A percentile compares a stretch with the other conserved stretches of the same genome.
Conservation (phyloP, 2,329 filamentous ascomycete species). For the Penicillium sp. region DNA sequence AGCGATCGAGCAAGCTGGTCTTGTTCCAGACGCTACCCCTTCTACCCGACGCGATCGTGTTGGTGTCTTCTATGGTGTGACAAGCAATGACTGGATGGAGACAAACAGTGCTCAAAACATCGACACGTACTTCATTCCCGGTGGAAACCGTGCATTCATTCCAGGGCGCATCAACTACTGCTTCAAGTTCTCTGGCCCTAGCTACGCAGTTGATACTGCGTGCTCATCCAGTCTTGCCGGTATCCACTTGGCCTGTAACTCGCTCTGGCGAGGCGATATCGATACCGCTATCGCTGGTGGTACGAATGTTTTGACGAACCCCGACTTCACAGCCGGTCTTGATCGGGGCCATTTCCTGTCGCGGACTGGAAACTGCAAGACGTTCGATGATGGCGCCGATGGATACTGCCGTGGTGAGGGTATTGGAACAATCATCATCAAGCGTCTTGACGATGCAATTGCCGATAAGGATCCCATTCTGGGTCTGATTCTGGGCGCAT, state of each 20-base stretch:
- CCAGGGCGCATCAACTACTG: slow-evolving; percentile 72
- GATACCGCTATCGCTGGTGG: slow-evolving; percentile 80
- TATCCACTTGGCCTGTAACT: slow-evolving; percentile 70
- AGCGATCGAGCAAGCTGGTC: slow-evolving; percentile 73
- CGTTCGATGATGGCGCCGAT: no score
- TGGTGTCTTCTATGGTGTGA: slow-evolving; percentile 72
- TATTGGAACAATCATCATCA: no score
- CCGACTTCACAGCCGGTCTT: slow-evolving; percentile 74
- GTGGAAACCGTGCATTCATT: slow-evolving; percentile 62
- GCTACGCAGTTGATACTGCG: slow-evolving; percentile 71
- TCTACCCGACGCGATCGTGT: slow-evolving; percentile 40
- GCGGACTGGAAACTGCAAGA: slow-evolving; percentile 32
- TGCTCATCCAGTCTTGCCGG: slow-evolving; percentile 66
- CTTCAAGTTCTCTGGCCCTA: slow-evolving; percentile 74
- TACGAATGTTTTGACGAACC: slow-evolving; percentile 72
- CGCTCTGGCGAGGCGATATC: slow-evolving; percentile 71
- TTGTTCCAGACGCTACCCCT: slow-evolving; percentile 65
- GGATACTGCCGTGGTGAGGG: no score
- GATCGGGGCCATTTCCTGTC: slow-evolving; percentile 53
- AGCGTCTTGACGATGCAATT: slow-evolving; percentile 44
- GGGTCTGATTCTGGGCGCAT: slow-evolving; percentile 47
- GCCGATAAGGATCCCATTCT: slow-evolving; percentile 50
- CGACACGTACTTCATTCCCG: slow-evolving; percentile 57
- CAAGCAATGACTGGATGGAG: slow-evolving; percentile 59
- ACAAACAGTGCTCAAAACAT: slow-evolving; percentile 57